Base-by-base conservation (phyloP, 139 green algal species). In the Bryopsis sp. region DNA sequence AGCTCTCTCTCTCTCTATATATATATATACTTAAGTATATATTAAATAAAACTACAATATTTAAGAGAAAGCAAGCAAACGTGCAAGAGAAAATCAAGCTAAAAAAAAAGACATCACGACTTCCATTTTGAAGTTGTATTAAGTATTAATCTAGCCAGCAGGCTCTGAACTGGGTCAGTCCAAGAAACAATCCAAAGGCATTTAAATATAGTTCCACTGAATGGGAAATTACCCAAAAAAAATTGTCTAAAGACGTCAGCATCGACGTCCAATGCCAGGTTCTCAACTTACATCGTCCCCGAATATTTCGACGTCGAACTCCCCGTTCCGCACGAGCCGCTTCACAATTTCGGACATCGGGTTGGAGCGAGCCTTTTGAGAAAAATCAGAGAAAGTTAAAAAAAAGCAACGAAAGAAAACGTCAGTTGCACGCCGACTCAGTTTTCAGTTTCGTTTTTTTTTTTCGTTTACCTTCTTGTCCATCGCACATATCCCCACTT, bases 271-370 rank as follows among this genome's bases (percentile, higher is more conserved):
- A n/a, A n/a, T n/a, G n/a, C 19, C 33, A 61, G n/a, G n/a, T 5
- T 50, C 22, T 28, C 22, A 39, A 8, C 34, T 35, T 58, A 73
- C 64, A 34, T 94, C 78, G 68, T 96, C 88, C 1, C 86, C 89
- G 78, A 98, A 99, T 19, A 86, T 73, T 1, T 92, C 57, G 22
- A 97, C 79, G 57, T 97, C 85, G 75, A 97, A 96, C 71, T 97
- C 90, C n/a, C 87, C 85, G 50, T 82, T 89, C 4, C 73, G 67
- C 7, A 74, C 70, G 24, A 98, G 75, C 3, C 93, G 82, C 26
- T 90, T 70, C 22, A 96, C 48, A 8, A 99, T 98, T 28, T 92
- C 79, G 3, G 68, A 71, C 92, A 99, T 98, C 2, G 91, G 90
- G 72, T 94, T 93, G n/a, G 82, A 92, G 26, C 67, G 64, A 0